Evolutionary conservation across 257 asterid genomes (phyloP).

Genomic region (Knoxia roxburghii): DNA sequence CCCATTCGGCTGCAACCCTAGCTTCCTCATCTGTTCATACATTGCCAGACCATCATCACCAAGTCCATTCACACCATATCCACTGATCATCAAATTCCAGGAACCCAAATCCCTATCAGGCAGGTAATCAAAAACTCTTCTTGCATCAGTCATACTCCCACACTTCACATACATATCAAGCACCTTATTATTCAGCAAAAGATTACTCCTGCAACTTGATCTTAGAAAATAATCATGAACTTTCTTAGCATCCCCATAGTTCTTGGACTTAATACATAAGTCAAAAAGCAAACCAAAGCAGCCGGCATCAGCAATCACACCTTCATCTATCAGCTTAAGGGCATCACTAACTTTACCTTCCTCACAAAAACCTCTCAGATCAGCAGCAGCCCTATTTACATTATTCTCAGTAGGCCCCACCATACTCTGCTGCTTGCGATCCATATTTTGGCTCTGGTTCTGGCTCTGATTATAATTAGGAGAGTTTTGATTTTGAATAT

Average conservation of each 20-base stretch:
- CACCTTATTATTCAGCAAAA: conserved; percentile 58
- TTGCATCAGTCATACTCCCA: conserved; percentile 82
- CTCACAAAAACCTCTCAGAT: conserved; percentile 53
- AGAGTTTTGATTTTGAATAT: conserved; percentile 24
- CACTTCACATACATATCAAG: conserved; percentile 81
- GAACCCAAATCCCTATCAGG: conserved; percentile 76
- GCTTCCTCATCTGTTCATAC: conserved; percentile 74
- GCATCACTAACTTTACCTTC: conserved; percentile 82
- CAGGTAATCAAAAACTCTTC: conserved; percentile 90
- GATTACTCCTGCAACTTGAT: conserved; percentile 64
- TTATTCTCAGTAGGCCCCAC: too few species aligned
- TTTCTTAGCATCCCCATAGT: conserved; percentile 79
- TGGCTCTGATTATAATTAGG: conserved; percentile 1
- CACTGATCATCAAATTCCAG: conserved; percentile 87
- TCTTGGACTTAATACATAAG: conserved; percentile 62
- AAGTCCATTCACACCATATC: conserved; percentile 67
- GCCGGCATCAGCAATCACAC: conserved; percentile 51
- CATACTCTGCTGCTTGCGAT: conserved; percentile 22
- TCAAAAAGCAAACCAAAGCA: conserved; percentile 69
- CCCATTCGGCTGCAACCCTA: conserved; percentile 51
- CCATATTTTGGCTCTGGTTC: conserved; percentile 26
- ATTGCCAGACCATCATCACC: conserved; percentile 89
- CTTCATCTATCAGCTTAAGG: conserved; percentile 72
- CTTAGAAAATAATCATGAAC: conserved; percentile 84
- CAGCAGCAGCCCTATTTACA: too few species aligned